Base-by-base conservation (phyloP, 164 flowering plant genomes). In the Chimonanthus praecox region DNA sequence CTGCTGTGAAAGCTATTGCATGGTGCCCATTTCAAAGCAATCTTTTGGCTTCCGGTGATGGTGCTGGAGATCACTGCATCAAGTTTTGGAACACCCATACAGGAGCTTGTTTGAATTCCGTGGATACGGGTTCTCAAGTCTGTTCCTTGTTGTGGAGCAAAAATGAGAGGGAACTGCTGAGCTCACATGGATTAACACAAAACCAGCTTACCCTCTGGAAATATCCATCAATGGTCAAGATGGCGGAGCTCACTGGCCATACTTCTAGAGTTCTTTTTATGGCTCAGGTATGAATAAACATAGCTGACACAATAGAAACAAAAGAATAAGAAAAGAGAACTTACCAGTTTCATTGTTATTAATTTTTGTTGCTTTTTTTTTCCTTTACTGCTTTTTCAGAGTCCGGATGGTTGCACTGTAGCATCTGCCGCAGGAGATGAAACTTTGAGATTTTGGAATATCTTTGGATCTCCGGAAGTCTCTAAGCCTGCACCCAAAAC, bases 1-100 rank as follows among this genome's bases (percentile, higher is more conserved):
- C 90, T 7, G 88, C 89, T 1, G 92, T 88, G 3, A 88, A 88
- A 66, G 92, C 92, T 50, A 82, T 88, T 33, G 87, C 90, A 3
- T 88, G 89, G 92, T 87, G 92, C 75, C 92, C 92, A 4, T 87
- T 88, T 74, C 90, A 88, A 80, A 75, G 82, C 21, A 88, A 87
- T 62, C 49, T 88, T 72, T 74, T 88, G 48, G 87, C 90, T 18
- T 82, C 92, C 9, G 92, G 90, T 16, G 89, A 89, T 20, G 89
- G 92, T 68, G 84, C 82, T 13, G 83, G 81, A 7, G 92, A 88
- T 67, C 65, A 85, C 47, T 83, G 88, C 78, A 88, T 88, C 4
- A 88, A 85, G 49, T 88, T 88, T 67, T 88, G 88, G 92, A 87
- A 88, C 71, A 83, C 87, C 46, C 88, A 87, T 74, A 84, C 92